Evolutionary conservation across 2,329 filamentous ascomycete genomes (phyloP), one percentile per base, ranked within the genome.

Genomic region (Chaetomium olivaceum): DNA sequence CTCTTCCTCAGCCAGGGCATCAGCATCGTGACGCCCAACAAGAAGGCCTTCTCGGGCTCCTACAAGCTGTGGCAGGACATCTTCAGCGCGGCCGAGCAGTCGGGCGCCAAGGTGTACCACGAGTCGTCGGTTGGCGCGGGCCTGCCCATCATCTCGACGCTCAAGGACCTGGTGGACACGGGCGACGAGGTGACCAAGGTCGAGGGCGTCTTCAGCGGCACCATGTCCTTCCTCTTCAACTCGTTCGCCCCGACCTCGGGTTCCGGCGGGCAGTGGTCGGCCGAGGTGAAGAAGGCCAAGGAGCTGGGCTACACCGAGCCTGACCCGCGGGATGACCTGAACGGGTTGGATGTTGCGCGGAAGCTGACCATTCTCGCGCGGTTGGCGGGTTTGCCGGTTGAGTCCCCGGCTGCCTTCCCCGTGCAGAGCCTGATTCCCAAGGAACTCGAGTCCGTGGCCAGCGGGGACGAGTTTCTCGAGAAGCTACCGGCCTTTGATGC

Each of bases 201-300:
- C 72, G 94, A 98, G 80, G 95, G 95, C 71, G 93, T 99, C 60
- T 98, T 99, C 81, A 96, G 92, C 68, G 95, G 95, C 69, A 99
- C 95, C 63, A 94, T 99, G 88, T 96, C 91, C 48, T 99, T 97
- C 84, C 84, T 99, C 50, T 98, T 99, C 87, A 98, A 98, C 83
- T 93, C 88, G 25, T 99, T 98, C 77, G 92, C 93, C 58, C 95
- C 95, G 0, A 88, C 89, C 2, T 86, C 87, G 58, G 90, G 90
- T 5, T 81, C 83, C 25, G 91, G 91, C 39, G 92, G 91, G 61
- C 88, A 89, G 74, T 99, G 96, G 90, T 95, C 92, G 52, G 90
- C 90, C 58, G 93, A 97, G 76, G 95, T 99, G 39, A 89, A 87
- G 75, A 93, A 94, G 79, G 95, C 95, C 63, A 97, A 97, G 82